Percentiles rank a stretch among this genome's conserved stretches.
phyloP scores from a whole-genome alignment of 306 rosid species.

The Acacia confusa region DNA sequence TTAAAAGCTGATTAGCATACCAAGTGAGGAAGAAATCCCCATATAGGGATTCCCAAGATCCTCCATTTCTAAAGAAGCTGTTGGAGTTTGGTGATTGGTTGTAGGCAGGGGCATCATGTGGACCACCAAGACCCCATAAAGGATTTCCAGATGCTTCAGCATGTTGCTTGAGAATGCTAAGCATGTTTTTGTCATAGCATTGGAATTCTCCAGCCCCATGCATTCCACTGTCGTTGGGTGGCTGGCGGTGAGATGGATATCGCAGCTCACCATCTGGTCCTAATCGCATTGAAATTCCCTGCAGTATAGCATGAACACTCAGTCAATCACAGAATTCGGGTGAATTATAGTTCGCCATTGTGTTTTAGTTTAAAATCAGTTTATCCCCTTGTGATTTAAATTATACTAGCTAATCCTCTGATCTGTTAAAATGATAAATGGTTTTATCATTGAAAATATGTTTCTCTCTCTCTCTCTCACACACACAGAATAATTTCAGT shows the following conservation, averaged over 20 bases:
- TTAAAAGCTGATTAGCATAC: background rate
- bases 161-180: background rate
- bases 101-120: background rate
- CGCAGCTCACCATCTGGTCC: slow-evolving; percentile 94
- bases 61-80: background rate
- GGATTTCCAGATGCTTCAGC: background rate
- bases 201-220: background rate
- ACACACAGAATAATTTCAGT: background rate
- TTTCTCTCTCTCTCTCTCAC: background rate
- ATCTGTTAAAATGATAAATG: background rate
- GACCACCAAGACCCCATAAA: background rate
- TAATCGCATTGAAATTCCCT: slow-evolving; percentile 86
- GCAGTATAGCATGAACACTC: slow-evolving; percentile 30
- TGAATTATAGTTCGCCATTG: background rate
- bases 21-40: background rate
- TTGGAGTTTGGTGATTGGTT: background rate
- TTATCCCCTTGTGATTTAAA: background rate
- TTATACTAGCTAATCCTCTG: background rate
- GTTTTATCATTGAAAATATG: background rate
- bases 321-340: slow-evolving; percentile 14
- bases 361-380: background rate
- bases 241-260: slow-evolving; percentile 73
- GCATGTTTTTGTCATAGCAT: background rate
- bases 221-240: background rate
- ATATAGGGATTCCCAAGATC: background rate